A percentile compares a stretch with the other conserved stretches of the same genome.
phyloP scores from a whole-genome alignment of 345 rosid species.

The Ricinus communis region DNA sequence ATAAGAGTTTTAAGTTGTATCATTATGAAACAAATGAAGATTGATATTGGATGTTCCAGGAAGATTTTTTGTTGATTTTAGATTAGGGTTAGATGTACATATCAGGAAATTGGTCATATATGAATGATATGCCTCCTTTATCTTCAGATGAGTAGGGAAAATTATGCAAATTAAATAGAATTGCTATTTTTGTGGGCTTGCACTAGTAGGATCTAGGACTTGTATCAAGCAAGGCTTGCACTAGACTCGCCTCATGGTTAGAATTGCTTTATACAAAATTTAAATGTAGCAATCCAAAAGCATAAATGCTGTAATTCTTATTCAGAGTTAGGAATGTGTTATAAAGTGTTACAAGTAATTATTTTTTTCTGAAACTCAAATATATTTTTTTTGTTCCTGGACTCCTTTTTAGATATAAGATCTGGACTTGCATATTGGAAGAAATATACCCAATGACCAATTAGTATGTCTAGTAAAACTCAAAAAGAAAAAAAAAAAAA shows the following conservation, averaged over 20 bases:
- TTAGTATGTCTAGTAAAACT: too few species aligned
- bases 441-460: too few species aligned
- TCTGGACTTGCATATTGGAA: too few species aligned
- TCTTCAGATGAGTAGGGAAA: neutral
- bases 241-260: neutral
- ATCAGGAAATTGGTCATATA: neutral
- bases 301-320: neutral
- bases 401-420: neutral
- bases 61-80: neutral
- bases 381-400: neutral
- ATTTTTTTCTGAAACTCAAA: neutral
- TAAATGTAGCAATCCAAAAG: neutral
- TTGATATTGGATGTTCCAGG: neutral
- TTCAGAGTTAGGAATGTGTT: neutral
- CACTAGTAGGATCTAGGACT: neutral
- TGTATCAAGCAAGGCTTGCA: neutral
- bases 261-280: neutral
- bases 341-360: neutral
- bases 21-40: neutral
- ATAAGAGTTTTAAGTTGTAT: too few species aligned
- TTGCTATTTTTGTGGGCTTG: neutral
- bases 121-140: neutral
- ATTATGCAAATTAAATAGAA: neutral
- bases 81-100: neutral
- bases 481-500: neutral